phyloP scores from a whole-genome alignment of 2,329 filamentous ascomycete species.

The Pseudocercospora crystallina region DNA sequence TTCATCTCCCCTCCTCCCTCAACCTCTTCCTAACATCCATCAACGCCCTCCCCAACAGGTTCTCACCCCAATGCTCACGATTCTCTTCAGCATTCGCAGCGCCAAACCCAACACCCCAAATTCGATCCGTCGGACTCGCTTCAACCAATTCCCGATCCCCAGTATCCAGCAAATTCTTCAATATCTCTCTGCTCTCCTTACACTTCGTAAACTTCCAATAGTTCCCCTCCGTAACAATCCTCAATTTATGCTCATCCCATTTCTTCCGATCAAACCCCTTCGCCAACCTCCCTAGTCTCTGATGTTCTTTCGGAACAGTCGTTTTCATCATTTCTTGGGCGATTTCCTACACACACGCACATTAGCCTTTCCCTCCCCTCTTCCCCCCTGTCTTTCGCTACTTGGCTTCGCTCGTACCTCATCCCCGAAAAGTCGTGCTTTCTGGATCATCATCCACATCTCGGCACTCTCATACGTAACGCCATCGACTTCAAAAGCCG shows the following conservation, averaged over 20 bases:
- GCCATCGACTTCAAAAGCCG: slow-evolving; percentile 47
- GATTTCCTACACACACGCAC: slow-evolving; percentile 29
- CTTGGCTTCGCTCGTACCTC: slow-evolving; percentile 35
- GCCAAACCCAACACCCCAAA: slow-evolving; percentile 67
- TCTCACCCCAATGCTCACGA: slow-evolving; percentile 52
- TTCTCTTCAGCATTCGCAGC: slow-evolving; percentile 48
- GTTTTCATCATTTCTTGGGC: slow-evolving; percentile 53
- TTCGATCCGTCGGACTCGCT: slow-evolving; percentile 54
- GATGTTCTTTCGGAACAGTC: slow-evolving; percentile 49
- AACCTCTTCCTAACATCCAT: not conserved
- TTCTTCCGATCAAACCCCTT: slow-evolving; percentile 50
- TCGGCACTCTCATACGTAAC: slow-evolving; percentile 42
- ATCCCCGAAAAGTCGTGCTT: slow-evolving; percentile 45
- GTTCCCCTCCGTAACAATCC: slow-evolving; percentile 59
- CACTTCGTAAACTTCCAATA: slow-evolving; percentile 55
- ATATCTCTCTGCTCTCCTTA: slow-evolving; percentile 45
- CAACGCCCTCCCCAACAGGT: not conserved
- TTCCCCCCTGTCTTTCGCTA: too few relatives aligned
- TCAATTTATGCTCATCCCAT: slow-evolving; percentile 49
- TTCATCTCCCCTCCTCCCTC: not conserved
- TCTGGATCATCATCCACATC: slow-evolving; percentile 53
- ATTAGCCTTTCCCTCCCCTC: too few relatives aligned
- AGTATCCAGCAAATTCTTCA: slow-evolving; percentile 35
- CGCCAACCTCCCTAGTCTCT: slow-evolving; percentile 57
- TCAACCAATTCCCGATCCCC: slow-evolving; percentile 61